These are phyloP conservation scores for Tetrapisispora phaffii DNA, from an alignment of 805 yeast species.

Conservation along the genomic window DNA sequence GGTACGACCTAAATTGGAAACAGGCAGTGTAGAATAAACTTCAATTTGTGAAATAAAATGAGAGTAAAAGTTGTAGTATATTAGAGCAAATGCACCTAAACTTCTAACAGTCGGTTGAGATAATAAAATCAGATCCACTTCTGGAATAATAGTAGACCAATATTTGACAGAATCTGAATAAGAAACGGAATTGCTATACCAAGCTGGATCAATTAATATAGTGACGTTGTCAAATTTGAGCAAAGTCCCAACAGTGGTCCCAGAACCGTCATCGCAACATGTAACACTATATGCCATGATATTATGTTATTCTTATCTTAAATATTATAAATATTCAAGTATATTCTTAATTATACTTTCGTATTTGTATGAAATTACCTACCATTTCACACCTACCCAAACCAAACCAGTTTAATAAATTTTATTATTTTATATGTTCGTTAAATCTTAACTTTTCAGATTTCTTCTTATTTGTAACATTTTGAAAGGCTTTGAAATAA, in stretches of 20 bases:
- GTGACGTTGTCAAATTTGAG: constrained; percentile 49
- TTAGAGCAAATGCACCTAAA: constrained; percentile 65
- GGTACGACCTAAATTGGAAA: constrained; percentile 74
- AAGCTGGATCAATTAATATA: constrained; percentile 62
- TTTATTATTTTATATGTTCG: too few species aligned
- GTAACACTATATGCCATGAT: constrained; percentile 19
- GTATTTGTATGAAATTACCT: too few species aligned
- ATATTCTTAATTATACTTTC: too few species aligned
- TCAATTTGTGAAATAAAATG: constrained; percentile 53
- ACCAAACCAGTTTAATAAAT: too few species aligned
- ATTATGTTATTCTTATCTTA: background rate
- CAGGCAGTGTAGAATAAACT: constrained; percentile 84
- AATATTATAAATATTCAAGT: too few species aligned
- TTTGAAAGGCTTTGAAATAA: too few species aligned
- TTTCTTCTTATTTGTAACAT: too few species aligned
- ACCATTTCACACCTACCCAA: too few species aligned
- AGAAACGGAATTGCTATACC: constrained; percentile 48
- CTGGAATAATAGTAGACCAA: constrained; percentile 35
- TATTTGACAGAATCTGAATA: constrained; percentile 24
- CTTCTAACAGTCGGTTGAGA: constrained; percentile 80
- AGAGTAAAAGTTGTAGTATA: constrained; percentile 48
- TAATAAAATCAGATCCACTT: constrained; percentile 61
- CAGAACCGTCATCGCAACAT: constrained; percentile 24
- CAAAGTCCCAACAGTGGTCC: constrained; percentile 35
- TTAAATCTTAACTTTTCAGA: too few species aligned